These are phyloP conservation scores for Neofusicoccum cordaticola DNA, from an alignment of 2,329 filamentous ascomycete genomes.

Conservation along the genomic window DNA sequence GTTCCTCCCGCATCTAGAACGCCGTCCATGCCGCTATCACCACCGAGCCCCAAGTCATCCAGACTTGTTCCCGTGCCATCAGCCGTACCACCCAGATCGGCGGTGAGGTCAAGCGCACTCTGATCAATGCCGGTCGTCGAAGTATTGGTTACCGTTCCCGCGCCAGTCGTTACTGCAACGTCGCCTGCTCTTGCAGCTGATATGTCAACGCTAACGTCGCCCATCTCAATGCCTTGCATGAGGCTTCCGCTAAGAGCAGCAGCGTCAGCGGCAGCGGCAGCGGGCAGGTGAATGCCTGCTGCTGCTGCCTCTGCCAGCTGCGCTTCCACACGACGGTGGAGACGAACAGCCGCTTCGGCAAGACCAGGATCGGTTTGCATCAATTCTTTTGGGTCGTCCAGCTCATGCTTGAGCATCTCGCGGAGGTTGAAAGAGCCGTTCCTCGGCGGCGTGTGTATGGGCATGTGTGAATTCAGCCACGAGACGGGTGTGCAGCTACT, in stretches of 20 bases:
- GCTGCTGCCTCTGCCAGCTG: conserved; percentile 45
- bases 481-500: conserved; percentile 35
- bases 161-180: neutral
- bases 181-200: neutral
- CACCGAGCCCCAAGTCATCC: conserved; percentile 5
- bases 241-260: conserved; percentile 6
- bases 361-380: conserved; percentile 56
- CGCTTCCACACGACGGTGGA: conserved; percentile 64
- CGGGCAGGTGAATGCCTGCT: neutral
- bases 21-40: conserved; percentile 5
- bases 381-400: conserved; percentile 56
- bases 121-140: neutral
- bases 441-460: conserved; percentile 26
- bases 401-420: conserved; percentile 57
- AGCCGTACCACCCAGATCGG: neutral
- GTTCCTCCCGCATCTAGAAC: conserved; percentile 7
- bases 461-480: conserved; percentile 31
- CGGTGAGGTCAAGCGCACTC: neutral
- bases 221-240: conserved; percentile 17
- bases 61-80: neutral
- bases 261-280: conserved; percentile 4
- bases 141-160: neutral
- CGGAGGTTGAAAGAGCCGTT: conserved; percentile 52
- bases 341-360: conserved; percentile 61
- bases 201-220: conserved; percentile 10